Percentiles rank a stretch among this genome's conserved stretches.
Conservation (phyloP, 1,284 basidiomycete genomes). For the Naganishia sp. region DNA sequence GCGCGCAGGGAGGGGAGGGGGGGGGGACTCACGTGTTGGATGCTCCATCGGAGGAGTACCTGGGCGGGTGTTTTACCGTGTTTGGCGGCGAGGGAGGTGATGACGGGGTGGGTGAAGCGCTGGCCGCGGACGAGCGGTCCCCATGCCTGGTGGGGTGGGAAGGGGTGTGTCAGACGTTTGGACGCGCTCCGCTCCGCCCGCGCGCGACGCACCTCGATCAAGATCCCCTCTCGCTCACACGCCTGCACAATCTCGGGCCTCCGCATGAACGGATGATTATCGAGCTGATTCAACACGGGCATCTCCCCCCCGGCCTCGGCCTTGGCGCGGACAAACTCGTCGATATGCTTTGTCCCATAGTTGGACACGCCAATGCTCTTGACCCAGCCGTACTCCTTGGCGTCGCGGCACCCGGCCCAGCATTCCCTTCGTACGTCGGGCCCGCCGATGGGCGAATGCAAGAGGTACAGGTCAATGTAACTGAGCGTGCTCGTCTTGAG, state of each 20-base stretch:
- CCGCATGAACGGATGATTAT: conserved; percentile 55
- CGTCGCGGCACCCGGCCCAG: conserved; percentile 55
- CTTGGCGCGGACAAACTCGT: conserved; percentile 52
- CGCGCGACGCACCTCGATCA: conserved; percentile 51
- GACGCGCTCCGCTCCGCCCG: background rate
- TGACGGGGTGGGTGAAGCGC: conserved; percentile 53
- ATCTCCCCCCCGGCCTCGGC: conserved; percentile 35
- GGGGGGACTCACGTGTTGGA: conserved; percentile 53
- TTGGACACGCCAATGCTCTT: conserved; percentile 55
- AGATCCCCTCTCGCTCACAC: conserved; percentile 55
- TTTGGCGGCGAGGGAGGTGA: conserved; percentile 50
- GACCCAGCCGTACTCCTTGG: conserved; percentile 53
- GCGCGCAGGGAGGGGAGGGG: conserved; percentile 34
- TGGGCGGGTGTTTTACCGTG: conserved; percentile 54
- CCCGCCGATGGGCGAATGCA: conserved; percentile 56
- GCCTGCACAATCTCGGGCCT: conserved; percentile 55
- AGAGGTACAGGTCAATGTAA: conserved; percentile 54
- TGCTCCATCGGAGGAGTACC: conserved; percentile 58
- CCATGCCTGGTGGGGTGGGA: conserved; percentile 49
- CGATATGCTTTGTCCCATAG: conserved; percentile 56
- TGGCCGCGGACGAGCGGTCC: conserved; percentile 56
- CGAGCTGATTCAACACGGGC: conserved; percentile 54
- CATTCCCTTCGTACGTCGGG: conserved; percentile 51
- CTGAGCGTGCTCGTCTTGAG: conserved; percentile 60
- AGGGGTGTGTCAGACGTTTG: background rate